phyloP scores from a whole-genome alignment of 495 filamentous ascomycete genomes.

The Aspergillus cristatus region DNA sequence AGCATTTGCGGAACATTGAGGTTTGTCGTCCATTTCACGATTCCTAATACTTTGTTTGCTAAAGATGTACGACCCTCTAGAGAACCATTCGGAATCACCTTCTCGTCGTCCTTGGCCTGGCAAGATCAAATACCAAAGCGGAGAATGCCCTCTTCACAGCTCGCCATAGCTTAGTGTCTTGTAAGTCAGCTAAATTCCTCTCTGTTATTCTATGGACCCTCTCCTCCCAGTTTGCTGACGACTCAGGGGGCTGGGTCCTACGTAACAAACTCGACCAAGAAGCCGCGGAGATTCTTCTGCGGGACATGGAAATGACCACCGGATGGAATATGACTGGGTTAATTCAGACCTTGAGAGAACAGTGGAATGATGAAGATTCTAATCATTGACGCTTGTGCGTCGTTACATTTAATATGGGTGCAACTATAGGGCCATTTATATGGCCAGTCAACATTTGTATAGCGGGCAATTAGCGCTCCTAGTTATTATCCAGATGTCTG shows the following conservation, averaged over 20 bases:
- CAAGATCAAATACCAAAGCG: slow-evolving; percentile 19
- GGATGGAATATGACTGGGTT: slow-evolving; percentile 23
- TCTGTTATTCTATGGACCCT: neutral
- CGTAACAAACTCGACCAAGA: slow-evolving; percentile 17
- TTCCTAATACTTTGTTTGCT: neutral
- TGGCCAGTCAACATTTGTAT: too few relatives aligned
- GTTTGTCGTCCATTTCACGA: slow-evolving; percentile 3
- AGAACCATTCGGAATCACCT: slow-evolving; percentile 18
- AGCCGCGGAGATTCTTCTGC: slow-evolving; percentile 16
- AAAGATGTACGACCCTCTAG: too few relatives aligned
- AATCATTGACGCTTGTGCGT: slow-evolving; percentile 8
- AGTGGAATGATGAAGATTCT: slow-evolving; percentile 16
- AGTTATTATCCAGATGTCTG: too few relatives aligned
- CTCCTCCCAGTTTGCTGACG: too few relatives aligned
- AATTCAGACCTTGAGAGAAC: slow-evolving; percentile 13
- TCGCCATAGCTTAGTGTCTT: slow-evolving; percentile 21
- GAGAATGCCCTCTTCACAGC: slow-evolving; percentile 26
- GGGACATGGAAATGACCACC: slow-evolving; percentile 18
- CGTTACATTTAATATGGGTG: too few relatives aligned
- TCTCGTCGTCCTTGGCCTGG: slow-evolving; percentile 17
- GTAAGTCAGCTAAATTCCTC: slow-evolving; percentile 6
- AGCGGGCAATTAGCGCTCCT: too few relatives aligned
- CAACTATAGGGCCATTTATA: too few relatives aligned
- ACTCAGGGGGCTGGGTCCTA: slow-evolving; percentile 21
- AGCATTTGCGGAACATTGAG: slow-evolving; percentile 15